Base-by-base conservation (phyloP, 2,329 filamentous ascomycete species). In the Diaporthe sp. region DNA sequence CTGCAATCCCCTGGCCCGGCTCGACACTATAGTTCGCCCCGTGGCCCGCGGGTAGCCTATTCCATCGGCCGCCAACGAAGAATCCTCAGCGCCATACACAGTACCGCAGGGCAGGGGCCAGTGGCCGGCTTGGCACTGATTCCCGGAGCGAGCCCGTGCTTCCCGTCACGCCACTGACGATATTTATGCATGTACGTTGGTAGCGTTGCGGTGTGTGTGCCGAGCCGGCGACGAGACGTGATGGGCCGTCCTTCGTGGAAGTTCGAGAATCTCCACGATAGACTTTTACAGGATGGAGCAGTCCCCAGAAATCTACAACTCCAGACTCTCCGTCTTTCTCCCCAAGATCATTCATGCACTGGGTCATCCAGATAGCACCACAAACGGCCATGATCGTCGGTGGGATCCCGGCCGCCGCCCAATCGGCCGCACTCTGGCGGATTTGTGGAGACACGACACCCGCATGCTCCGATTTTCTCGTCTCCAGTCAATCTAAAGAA, bases 401-500 rank as follows among this genome's bases (percentile, higher is more conserved):
- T 68, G 47, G 13, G 20, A 71, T 58, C 42, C 37, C 39, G 13
- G 37, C 13, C 17, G 9, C 34, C 28, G 58, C 49, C 71, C 60
- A 68, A 75, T 75, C 60, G 68, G 60, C 42, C 51, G 53, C 74
- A 67, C 39, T 60, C 58, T 60, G 60, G 72, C n/a, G 61, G 39
- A 51, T 70, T 47, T 74, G n/a, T 70, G 70, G 51, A 28, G 39
- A 57, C 6, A 37, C 37, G n/a, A 25, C 57, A 67, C 42, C 71
- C 71, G 42, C 71, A 42, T n/a, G 44, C 71, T 72, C 57, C 70
- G 28, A 3, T 72, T 61, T 72, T 51, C 25, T 28, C 22, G 44
- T 39, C 31, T 37, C 25, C 31, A 20, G 22, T 71, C 70, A 53
- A 53, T 42, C 47, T 39, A 34, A 47, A 53, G 47, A 28, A 51